These are phyloP conservation scores for Penicillium occitanis DNA, from an alignment of 2,329 filamentous ascomycete genomes.

Conservation along the genomic window DNA sequence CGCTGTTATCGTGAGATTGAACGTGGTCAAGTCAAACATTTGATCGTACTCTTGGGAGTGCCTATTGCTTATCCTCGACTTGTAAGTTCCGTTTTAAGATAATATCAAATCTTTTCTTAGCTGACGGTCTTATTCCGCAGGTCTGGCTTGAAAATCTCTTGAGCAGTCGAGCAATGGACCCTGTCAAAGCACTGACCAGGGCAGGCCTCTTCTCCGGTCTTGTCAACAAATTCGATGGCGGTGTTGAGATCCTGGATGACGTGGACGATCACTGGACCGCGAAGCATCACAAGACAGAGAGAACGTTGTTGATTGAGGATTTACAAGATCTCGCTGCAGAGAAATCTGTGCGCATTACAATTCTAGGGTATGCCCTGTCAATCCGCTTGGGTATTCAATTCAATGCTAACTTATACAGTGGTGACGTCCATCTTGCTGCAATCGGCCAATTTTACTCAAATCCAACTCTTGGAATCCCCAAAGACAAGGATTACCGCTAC, in stretches of 20 bases:
- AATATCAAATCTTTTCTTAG: background rate
- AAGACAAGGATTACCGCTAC: conserved; percentile 90
- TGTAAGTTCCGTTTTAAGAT: conserved; percentile 50
- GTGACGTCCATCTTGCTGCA: conserved; percentile 89
- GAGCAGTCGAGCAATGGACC: conserved; percentile 81
- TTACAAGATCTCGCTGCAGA: conserved; percentile 90
- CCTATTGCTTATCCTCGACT: conserved; percentile 78
- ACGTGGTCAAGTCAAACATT: conserved; percentile 81
- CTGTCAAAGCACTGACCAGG: conserved; percentile 83
- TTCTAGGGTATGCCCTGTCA: conserved; percentile 62
- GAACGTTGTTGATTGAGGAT: conserved; percentile 82
- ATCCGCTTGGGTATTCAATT: background rate
- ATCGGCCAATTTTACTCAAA: conserved; percentile 95
- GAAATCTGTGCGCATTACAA: conserved; percentile 87
- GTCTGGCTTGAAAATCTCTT: conserved; percentile 67
- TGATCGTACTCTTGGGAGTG: conserved; percentile 83
- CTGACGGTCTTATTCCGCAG: conserved; percentile 48
- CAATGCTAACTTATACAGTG: conserved; percentile 51
- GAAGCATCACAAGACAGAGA: conserved; percentile 88
- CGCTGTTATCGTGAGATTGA: conserved; percentile 78
- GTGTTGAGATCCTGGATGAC: conserved; percentile 87
- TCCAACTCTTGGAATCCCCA: conserved; percentile 74
- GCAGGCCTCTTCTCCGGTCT: conserved; percentile 75
- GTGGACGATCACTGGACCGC: conserved; percentile 97
- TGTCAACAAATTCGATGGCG: conserved; percentile 86